Evolutionary conservation across 2,329 filamentous ascomycete genomes (phyloP).

Genomic region (Fusarium haematococcum): DNA sequence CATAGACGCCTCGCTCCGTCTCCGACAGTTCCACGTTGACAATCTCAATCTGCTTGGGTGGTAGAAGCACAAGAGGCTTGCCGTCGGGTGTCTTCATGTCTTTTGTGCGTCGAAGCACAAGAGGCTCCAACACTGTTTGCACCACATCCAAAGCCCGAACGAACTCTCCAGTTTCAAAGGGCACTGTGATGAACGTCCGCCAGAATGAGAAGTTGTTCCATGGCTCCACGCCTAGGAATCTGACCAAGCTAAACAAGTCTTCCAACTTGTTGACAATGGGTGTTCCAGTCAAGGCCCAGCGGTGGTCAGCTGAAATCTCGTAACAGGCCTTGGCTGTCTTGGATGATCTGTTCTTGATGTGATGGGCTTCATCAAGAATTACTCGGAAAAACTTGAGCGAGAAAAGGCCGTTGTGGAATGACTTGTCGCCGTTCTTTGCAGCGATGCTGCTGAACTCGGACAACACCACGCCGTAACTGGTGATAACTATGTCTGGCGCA

Average conservation of each 20-base stretch:
- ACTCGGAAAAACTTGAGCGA: conserved; percentile 94
- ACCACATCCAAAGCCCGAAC: conserved; percentile 95
- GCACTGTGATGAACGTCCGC: conserved; percentile 98
- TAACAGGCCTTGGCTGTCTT: conserved; percentile 98
- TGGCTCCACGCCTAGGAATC: conserved; percentile 93
- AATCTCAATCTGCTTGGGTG: conserved; percentile 84
- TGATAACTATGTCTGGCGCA: conserved; percentile 92
- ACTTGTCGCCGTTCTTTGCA: conserved; percentile 73
- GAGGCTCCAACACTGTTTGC: conserved; percentile 92
- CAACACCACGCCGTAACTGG: conserved; percentile 90
- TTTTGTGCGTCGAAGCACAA: conserved; percentile 96
- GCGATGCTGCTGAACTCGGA: conserved; percentile 85
- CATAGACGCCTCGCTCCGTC: conserved; percentile 89
- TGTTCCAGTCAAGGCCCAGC: conserved; percentile 95
- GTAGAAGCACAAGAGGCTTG: conserved; percentile 78
- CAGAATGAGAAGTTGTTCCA: conserved; percentile 99
- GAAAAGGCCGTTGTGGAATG: conserved; percentile 80
- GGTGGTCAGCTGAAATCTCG: conserved; percentile 84
- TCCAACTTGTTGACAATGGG: conserved; percentile 97
- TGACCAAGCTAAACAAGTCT: conserved; percentile 92
- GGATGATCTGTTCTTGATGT: conserved; percentile 89
- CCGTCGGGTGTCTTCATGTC: conserved; percentile 97
- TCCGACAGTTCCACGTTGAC: conserved; percentile 88
- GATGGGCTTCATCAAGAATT: conserved; percentile 94
- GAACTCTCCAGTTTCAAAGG: conserved; percentile 96